phyloP scores from a whole-genome alignment of 1,284 basidiomycete genomes.

The Rhodotorula sp. region DNA sequence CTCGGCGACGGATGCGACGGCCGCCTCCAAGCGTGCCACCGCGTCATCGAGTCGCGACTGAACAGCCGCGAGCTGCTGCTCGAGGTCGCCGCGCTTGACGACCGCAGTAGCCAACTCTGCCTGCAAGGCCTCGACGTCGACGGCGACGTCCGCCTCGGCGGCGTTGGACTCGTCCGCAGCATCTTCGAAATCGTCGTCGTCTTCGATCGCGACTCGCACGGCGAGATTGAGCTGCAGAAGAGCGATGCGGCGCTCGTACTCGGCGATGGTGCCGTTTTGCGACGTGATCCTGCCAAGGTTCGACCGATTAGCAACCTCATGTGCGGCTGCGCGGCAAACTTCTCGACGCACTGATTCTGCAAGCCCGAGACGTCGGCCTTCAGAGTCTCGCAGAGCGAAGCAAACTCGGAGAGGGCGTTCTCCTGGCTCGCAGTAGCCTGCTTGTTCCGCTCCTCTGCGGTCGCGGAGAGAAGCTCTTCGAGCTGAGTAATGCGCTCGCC shows the following conservation, averaged over 20 bases:
- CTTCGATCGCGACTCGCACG: conserved; percentile 25
- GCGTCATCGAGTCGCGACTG: not conserved
- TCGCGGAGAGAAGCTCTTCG: not conserved
- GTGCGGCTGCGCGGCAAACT: not conserved
- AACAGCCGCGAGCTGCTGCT: not conserved
- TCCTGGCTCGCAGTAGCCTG: not conserved
- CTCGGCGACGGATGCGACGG: not conserved
- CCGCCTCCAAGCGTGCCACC: not conserved
- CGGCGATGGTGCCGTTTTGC: conserved; percentile 15
- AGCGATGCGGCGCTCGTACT: conserved; percentile 25
- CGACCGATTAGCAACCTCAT: rapidly evolving
- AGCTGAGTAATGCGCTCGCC: conserved; percentile 8
- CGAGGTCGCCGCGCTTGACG: conserved; percentile 4
- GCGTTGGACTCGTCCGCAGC: not conserved
- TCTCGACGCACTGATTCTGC: conserved; percentile 7
- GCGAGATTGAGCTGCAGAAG: conserved; percentile 33
- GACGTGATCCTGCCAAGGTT: conserved; percentile 16
- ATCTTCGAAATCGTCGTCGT: conserved; percentile 17
- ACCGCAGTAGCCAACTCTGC: conserved; percentile 11
- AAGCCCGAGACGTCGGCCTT: conserved; percentile 11
- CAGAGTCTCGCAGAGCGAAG: conserved; percentile 17
- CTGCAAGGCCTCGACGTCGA: not conserved
- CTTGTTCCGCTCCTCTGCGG: not conserved
- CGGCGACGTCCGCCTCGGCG: not conserved
- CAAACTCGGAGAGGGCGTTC: conserved; percentile 15